Evolutionary conservation across 768 basidiomycete species (phyloP), one percentile per base, ranked within the genome.

Genomic region (Russula dissimulans): DNA sequence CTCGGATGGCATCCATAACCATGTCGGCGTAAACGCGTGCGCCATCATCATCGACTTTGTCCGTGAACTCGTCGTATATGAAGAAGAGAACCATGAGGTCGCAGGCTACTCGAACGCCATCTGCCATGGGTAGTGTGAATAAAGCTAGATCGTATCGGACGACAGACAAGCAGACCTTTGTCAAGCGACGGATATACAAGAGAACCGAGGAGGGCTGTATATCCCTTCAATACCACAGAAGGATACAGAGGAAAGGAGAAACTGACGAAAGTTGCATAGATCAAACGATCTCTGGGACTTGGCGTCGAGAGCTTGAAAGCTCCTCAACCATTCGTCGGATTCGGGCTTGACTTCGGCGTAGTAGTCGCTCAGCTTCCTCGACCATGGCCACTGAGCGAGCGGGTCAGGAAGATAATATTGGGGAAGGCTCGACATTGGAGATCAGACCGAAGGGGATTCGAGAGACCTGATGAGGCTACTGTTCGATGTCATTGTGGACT

Each of bases 381-480:
- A 66, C 77, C 76, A 80, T 11, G 78, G 78, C 79, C 78, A 80
- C 22, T 67, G 65, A 31, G 62, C 61, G 43, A 80, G 70, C 3
- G 73, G 74, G n/a, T 76, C 67, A 9, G 78, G 78, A 42, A 79
- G 68, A 39, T 36, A 38, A 26, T 45, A 50, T 38, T 56, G 54
- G 22, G 53, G 47, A 43, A 36, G 47, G 42, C 14, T 22, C 17
- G 54, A 57, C 60, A 60, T 60, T 49, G 3, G 48, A 10, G 7
- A 32, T 10, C 14, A 39, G 42, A 45, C 18, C 3, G 3, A 42
- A 34, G n/a, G 12, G 38, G 6, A 22, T 14, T 44, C 17, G 50
- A 36, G 29, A 15, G 34, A 26, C 17, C 8, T 10, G 32, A n/a
- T 32, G 29, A 7, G 8, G 31, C 4, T 11, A 14, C n/a, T 12